Conservation (phyloP, 371 early-diverging fungal species). For the Syncephalastrum sp. region DNA sequence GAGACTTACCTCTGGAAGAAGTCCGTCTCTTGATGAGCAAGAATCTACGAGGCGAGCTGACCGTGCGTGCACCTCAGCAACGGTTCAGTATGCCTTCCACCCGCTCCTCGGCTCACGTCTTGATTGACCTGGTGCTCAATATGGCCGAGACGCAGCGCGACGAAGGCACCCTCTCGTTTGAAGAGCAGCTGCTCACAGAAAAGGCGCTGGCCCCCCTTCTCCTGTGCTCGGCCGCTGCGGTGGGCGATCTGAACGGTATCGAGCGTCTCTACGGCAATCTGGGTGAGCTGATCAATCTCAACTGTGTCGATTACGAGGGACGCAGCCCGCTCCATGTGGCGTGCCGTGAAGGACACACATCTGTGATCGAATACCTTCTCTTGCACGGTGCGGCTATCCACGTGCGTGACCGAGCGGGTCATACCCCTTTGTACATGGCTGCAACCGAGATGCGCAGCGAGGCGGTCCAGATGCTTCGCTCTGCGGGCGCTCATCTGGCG, state of each 20-base stretch:
- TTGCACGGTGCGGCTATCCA: slow-evolving; percentile 91
- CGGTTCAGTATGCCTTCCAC: slow-evolving; percentile 56
- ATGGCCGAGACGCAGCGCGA: slow-evolving; percentile 20
- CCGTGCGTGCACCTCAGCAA: slow-evolving; percentile 63
- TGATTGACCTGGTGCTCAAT: slow-evolving; percentile 52
- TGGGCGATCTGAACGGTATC: slow-evolving; percentile 82
- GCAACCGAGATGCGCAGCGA: slow-evolving; percentile 59
- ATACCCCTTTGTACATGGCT: slow-evolving; percentile 89
- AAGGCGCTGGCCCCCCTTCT: slow-evolving; percentile 80
- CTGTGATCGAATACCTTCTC: slow-evolving; percentile 73
- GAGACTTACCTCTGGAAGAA: slow-evolving; percentile 48
- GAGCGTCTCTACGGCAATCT: slow-evolving; percentile 62
- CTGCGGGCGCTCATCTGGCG: slow-evolving; percentile 90
- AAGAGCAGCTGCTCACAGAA: slow-evolving; percentile 73
- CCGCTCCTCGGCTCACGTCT: slow-evolving; percentile 35
- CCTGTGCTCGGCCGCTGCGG: slow-evolving; percentile 86
- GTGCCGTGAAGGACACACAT: slow-evolving; percentile 71
- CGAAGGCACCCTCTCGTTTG: slow-evolving; percentile 19
- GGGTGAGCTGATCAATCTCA: slow-evolving; percentile 57
- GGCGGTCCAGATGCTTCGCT: slow-evolving; percentile 64
- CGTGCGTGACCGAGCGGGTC: slow-evolving; percentile 84
- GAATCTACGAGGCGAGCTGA: slow-evolving; percentile 93
- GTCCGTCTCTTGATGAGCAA: slow-evolving; percentile 80
- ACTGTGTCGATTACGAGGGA: slow-evolving; percentile 87
- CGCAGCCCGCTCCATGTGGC: slow-evolving; percentile 88